These are phyloP conservation scores for Sinapis alba DNA, from an alignment of 441 rosid species.

Conservation along the genomic window DNA sequence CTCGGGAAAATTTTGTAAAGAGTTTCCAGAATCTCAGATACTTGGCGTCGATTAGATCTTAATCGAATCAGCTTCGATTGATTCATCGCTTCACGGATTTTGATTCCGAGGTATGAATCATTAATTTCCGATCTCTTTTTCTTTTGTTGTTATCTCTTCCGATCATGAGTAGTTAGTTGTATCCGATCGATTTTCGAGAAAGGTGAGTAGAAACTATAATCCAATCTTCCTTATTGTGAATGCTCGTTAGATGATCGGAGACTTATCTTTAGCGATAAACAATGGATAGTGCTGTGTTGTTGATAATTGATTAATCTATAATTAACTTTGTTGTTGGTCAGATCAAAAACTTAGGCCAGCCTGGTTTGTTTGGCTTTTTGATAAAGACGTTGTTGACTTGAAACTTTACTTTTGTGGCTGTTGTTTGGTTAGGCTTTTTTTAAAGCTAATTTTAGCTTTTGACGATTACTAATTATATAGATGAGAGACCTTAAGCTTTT, in stretches of 20 bases:
- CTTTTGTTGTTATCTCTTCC: not conserved
- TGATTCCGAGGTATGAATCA: constrained; percentile 33
- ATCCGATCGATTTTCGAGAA: not conserved
- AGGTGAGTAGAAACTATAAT: not conserved
- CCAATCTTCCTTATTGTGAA: not conserved
- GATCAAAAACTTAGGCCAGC: constrained; percentile 25
- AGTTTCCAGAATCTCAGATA: constrained; percentile 16
- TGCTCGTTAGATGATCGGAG: not conserved
- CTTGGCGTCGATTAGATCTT: constrained; percentile 17
- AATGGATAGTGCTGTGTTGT: not conserved
- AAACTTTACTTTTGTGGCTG: constrained; percentile 32
- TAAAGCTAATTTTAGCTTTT: constrained; percentile 26
- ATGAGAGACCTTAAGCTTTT: not conserved
- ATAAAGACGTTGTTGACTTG: constrained; percentile 36
- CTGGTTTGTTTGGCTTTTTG: constrained; percentile 14
- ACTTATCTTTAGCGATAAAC: not conserved
- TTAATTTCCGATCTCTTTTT: not conserved
- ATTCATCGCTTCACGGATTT: constrained; percentile 13
- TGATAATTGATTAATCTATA: constrained; percentile 9
- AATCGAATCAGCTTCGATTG: not conserved
- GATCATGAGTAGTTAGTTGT: constrained; percentile 9
- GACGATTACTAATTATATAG: constrained; percentile 19
- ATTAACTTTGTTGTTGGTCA: not conserved
- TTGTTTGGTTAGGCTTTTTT: constrained; percentile 28
- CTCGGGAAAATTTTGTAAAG: not conserved